Percentiles rank a stretch among this genome's conserved stretches.
phyloP scores from a whole-genome alignment of 768 basidiomycete species.

The Mycena sanguinolenta region DNA sequence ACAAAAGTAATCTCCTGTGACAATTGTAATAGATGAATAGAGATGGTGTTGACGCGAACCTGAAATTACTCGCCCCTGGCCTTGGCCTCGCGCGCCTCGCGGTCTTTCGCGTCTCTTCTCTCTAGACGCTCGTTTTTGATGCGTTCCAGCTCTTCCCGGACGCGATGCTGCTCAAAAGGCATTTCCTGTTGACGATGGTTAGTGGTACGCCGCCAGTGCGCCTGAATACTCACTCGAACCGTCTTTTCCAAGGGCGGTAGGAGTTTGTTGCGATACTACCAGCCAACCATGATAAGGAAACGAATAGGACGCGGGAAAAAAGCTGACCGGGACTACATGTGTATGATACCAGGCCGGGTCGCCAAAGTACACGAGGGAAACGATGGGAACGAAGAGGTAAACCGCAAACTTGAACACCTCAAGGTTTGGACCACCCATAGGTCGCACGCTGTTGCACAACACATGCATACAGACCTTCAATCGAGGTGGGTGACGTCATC shows the following conservation, averaged over 20 bases:
- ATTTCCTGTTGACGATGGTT: slow-evolving; percentile 57
- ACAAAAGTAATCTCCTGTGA: slow-evolving; percentile 26
- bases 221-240: slow-evolving; percentile 55
- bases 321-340: slow-evolving; percentile 79
- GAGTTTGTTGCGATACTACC: slow-evolving; percentile 78
- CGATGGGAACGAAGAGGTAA: slow-evolving; percentile 88
- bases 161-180: slow-evolving; percentile 74
- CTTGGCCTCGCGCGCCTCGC: too few relatives aligned
- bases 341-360: slow-evolving; percentile 89
- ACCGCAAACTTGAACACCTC: slow-evolving; percentile 92
- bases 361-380: slow-evolving; percentile 86
- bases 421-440: slow-evolving; percentile 82
- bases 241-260: slow-evolving; percentile 75
- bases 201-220: not conserved
- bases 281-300: not conserved
- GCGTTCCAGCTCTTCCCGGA: slow-evolving; percentile 78
- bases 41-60: slow-evolving; percentile 4
- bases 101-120: slow-evolving; percentile 18
- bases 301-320: not conserved
- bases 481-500: too few relatives aligned
- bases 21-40: slow-evolving; percentile 18
- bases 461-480: not conserved
- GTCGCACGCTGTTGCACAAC: not conserved
- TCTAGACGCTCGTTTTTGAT: slow-evolving; percentile 70
- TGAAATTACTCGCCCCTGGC: not conserved